Evolutionary conservation across 176 grass and related monocot genomes (phyloP).

Genomic region (Rhynchospora pubera): DNA sequence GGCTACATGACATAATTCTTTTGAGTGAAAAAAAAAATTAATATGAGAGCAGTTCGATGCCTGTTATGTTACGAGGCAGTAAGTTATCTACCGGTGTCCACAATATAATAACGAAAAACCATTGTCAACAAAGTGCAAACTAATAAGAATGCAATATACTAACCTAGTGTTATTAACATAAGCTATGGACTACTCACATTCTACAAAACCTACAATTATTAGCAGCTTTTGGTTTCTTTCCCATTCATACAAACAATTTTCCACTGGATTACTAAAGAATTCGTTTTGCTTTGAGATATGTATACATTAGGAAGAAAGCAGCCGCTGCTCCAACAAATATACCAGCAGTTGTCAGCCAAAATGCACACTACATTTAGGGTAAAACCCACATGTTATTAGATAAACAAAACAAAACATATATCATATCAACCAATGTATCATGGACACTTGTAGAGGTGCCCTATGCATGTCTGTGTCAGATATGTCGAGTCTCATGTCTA

Average conservation of each 20-base stretch:
- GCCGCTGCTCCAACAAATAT: slow-evolving; percentile 75
- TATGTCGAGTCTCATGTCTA: neutral
- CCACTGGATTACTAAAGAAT: slow-evolving; percentile 45
- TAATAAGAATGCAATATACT: neutral
- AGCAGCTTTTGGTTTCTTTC: neutral
- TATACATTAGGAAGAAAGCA: slow-evolving; percentile 76
- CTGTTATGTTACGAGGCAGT: neutral
- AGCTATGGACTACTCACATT: neutral
- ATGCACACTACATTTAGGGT: slow-evolving; percentile 59
- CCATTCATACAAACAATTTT: neutral
- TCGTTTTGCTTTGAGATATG: slow-evolving; percentile 69
- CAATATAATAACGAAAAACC: neutral
- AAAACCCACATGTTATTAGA: neutral
- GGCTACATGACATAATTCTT: neutral
- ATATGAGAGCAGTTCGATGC: neutral
- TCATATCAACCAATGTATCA: neutral
- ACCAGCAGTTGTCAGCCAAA: slow-evolving; percentile 82
- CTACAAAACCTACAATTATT: neutral
- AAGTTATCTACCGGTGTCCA: neutral
- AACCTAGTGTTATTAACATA: neutral
- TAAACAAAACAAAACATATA: slow-evolving; percentile 27
- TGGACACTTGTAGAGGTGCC: neutral
- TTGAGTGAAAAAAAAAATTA: neutral
- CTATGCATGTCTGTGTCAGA: neutral
- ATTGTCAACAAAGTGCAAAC: neutral